These are phyloP conservation scores for Plasmodium inui DNA, from an alignment of 169 alveolate genomes.

Conservation along the genomic window DNA sequence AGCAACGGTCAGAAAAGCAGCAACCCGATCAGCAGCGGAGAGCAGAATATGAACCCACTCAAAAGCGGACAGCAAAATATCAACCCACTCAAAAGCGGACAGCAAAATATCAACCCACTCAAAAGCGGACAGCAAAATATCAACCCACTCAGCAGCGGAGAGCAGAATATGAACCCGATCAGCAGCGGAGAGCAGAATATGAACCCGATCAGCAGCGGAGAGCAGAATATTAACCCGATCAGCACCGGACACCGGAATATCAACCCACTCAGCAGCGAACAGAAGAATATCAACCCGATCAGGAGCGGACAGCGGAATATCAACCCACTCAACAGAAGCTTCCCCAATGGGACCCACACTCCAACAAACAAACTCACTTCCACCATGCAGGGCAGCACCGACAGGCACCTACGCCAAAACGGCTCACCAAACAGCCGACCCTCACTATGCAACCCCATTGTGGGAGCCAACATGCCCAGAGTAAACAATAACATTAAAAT, in stretches of 20 bases:
- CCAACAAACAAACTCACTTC: not conserved
- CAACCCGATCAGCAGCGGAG: not conserved
- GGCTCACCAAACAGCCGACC: not conserved
- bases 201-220: not conserved
- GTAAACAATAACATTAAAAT: not conserved
- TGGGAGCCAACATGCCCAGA: not conserved
- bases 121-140: not conserved
- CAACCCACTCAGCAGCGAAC: not conserved
- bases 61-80: not conserved
- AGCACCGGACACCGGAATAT: not conserved
- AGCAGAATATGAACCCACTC: not conserved
- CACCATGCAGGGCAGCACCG: not conserved
- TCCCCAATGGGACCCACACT: not conserved
- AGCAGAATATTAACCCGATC: not conserved
- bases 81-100: not conserved
- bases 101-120: not conserved
- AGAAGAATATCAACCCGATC: not conserved
- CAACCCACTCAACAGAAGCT: not conserved
- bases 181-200: not conserved
- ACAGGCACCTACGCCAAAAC: not conserved
- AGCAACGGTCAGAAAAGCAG: not conserved
- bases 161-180: not conserved
- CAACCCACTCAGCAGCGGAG: not conserved
- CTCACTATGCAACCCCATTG: not conserved
- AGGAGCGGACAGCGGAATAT: not conserved